Conservation (phyloP, 164 flowering plant species). For the Hamamelis virginiana region DNA sequence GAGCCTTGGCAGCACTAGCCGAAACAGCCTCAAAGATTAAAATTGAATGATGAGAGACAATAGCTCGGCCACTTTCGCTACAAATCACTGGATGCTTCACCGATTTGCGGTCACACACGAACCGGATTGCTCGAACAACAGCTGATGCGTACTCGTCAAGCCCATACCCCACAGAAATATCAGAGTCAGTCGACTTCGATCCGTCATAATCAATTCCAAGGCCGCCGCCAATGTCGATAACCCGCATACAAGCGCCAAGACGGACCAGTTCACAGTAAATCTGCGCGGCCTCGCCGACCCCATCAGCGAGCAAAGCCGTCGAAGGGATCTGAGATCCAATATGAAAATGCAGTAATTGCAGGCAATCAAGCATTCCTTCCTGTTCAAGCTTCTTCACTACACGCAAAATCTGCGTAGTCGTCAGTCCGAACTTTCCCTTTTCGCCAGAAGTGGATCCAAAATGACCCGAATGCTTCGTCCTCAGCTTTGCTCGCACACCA, state of each 20-base stretch:
- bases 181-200: constrained; percentile 69
- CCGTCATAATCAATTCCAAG: constrained; percentile 98
- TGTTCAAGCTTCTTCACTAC: constrained; percentile 68
- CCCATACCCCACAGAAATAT: constrained; percentile 73
- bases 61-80: constrained; percentile 96
- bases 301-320: constrained; percentile 66
- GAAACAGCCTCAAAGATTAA: constrained; percentile 87
- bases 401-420: constrained; percentile 67
- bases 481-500: constrained; percentile 86
- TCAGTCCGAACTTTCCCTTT: constrained; percentile 93
- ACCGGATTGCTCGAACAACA: constrained; percentile 63
- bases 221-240: constrained; percentile 93
- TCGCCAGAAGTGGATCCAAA: constrained; percentile 99
- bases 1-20: constrained; percentile 23
- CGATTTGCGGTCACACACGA: constrained; percentile 66
- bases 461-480: constrained; percentile 95
- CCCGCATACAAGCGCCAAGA: constrained; percentile 82
- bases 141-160: constrained; percentile 83
- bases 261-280: constrained; percentile 88
- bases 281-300: constrained; percentile 89
- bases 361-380: constrained; percentile 78
- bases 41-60: constrained; percentile 94
- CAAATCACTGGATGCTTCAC: constrained; percentile 84
- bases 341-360: constrained; percentile 88
- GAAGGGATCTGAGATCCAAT: constrained; percentile 97